These are phyloP conservation scores for Orbilia oligospora DNA, from an alignment of 2,329 filamentous ascomycete species.

Conservation along the genomic window DNA sequence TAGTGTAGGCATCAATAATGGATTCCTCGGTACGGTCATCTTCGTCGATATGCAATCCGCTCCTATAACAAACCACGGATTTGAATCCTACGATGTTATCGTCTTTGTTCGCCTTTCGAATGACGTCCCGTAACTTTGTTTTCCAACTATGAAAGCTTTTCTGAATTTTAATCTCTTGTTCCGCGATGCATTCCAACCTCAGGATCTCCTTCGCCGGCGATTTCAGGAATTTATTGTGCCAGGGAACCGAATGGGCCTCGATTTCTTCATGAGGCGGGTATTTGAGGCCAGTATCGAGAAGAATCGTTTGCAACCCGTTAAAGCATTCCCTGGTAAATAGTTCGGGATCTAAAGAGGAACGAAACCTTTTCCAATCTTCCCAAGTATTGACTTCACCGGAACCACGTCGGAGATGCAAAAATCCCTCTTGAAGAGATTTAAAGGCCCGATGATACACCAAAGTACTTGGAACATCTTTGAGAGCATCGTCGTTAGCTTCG, in stretches of 20 bases:
- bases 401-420: constrained; percentile 59
- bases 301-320: constrained; percentile 46
- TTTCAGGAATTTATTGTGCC: constrained; percentile 73
- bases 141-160: constrained; percentile 69
- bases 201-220: constrained; percentile 78
- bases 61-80: constrained; percentile 84
- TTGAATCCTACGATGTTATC: constrained; percentile 83
- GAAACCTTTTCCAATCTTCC: constrained; percentile 70
- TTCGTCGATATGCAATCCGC: constrained; percentile 75
- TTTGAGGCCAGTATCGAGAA: constrained; percentile 49
- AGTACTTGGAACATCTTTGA: constrained; percentile 74
- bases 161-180: constrained; percentile 71
- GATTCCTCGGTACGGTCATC: too few relatives aligned
- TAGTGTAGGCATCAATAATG: not conserved
- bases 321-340: constrained; percentile 77
- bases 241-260: constrained; percentile 74
- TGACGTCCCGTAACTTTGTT: constrained; percentile 70
- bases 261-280: constrained; percentile 60
- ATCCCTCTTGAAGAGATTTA: constrained; percentile 72
- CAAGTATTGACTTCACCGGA: constrained; percentile 75
- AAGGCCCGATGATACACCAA: constrained; percentile 80
- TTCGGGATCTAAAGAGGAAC: constrained; percentile 69
- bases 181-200: constrained; percentile 81
- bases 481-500: constrained; percentile 79
- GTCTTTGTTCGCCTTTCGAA: constrained; percentile 75